Conservation (phyloP, 495 filamentous ascomycete species). For the Cercophora newfieldiana region DNA sequence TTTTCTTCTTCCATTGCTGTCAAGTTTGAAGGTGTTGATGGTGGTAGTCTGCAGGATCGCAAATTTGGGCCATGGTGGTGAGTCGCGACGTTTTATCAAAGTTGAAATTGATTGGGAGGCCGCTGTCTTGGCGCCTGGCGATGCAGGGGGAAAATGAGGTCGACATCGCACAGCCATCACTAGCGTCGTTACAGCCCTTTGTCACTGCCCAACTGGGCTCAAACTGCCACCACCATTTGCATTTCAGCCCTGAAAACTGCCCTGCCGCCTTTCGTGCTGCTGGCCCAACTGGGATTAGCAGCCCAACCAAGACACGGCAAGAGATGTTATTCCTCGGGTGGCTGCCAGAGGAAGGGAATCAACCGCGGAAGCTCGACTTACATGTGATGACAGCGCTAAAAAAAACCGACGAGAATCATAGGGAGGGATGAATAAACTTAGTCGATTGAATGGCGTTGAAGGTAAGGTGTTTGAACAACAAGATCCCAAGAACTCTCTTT, state of each 20-base stretch:
- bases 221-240: neutral
- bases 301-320: neutral
- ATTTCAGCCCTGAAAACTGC: conserved; percentile 3
- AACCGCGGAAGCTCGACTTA: neutral
- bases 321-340: neutral
- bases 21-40: neutral
- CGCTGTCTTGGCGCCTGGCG: neutral
- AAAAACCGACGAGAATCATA: too few species aligned
- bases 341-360: neutral
- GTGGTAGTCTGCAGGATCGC: neutral
- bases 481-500: too few species aligned
- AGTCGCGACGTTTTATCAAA: neutral
- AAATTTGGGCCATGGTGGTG: neutral
- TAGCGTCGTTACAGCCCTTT: neutral
- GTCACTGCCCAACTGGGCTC: neutral
- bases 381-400: too few species aligned
- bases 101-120: neutral
- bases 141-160: neutral
- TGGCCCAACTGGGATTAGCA: neutral
- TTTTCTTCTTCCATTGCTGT: neutral
- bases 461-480: too few species aligned
- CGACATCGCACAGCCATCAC: too few species aligned
- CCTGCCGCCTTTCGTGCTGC: neutral
- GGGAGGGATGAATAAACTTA: too few species aligned
- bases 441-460: too few species aligned